Percentiles rank a stretch among this genome's conserved stretches.
Conservation (phyloP, 768 basidiomycete genomes). For the Podaxis mareebaensis region DNA sequence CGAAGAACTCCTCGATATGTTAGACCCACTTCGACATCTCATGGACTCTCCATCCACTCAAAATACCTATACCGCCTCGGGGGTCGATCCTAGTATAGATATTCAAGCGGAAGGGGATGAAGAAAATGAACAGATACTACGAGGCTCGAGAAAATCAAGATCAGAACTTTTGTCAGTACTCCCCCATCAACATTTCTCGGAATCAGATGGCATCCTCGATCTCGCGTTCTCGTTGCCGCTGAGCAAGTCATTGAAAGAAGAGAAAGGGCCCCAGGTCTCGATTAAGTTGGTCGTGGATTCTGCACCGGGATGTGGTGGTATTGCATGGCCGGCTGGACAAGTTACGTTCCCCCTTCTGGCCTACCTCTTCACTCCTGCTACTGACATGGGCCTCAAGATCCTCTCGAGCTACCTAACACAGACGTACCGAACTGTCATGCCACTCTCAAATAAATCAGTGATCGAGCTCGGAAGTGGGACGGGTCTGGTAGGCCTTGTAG, state of each 20-base stretch:
- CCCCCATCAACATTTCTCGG: constrained; percentile 56
- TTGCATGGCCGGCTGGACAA: constrained; percentile 92
- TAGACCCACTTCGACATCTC: constrained; percentile 64
- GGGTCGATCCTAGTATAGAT: background rate
- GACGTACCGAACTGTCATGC: constrained; percentile 38
- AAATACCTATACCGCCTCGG: background rate
- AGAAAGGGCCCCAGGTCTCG: constrained; percentile 18
- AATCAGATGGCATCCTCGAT: constrained; percentile 42
- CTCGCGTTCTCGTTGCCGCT: constrained; percentile 37
- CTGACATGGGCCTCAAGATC: constrained; percentile 49
- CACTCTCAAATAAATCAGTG: constrained; percentile 56
- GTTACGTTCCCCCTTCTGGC: constrained; percentile 38
- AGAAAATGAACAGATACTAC: constrained; percentile 20
- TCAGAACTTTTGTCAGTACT: constrained; percentile 40
- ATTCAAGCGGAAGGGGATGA: background rate
- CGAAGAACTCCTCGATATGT: constrained; percentile 55
- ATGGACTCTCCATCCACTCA: constrained; percentile 28
- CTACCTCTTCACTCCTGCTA: constrained; percentile 10
- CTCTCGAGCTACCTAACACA: constrained; percentile 74
- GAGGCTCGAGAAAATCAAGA: constrained; percentile 25
- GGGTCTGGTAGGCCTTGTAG: constrained; percentile 87
- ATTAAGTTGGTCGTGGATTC: constrained; percentile 71
- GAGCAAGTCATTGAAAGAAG: background rate
- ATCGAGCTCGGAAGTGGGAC: constrained; percentile 92
- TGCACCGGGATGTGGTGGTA: constrained; percentile 86